Base-by-base conservation (phyloP, 441 rosid species). In the Erodium texanum region DNA sequence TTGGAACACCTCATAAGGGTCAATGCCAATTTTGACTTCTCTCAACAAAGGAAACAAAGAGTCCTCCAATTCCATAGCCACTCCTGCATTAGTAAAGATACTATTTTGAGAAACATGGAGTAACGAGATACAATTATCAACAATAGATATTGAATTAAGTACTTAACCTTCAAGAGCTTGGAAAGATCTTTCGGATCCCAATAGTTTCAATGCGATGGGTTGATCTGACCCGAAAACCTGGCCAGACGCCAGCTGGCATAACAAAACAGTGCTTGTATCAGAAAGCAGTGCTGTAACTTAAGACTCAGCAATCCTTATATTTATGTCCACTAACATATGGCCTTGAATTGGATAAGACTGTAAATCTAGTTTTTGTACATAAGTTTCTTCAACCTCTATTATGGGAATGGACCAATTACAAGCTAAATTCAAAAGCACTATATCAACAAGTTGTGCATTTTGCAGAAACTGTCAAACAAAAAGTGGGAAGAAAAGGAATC, bases 1-100 rank as follows among this genome's bases (percentile, higher is more conserved):
- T 83, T 89, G 84, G 73, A 89, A 93, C 65, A 93, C 80, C 66
- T 93, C 99, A 43, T 87, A 83, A 54, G 96, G 83, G 74, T 87
- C 71, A 54, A 86, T 88, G 70, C 99, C 89, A 23, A 93, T 90
- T 65, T 76, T 83, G 74, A 91, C 99, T 77, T 93, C 95, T 80
- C 95, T 86, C 86, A 93, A 71, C 77, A 93, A 73, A 3, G 99
- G 99, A 70, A 80, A 93, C 83, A 93, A 82, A 0, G 90, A 91
- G 81, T 93, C 98, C 86, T 93, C 98, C 29, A 93, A 87, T 38
- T 93, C 98, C 98, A 93, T 93, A 18, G 97, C 97, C 45, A 93
- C 98, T 77, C 95, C 95, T 89, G 78, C 71, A 82, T 11, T 27
- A 50, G 66, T 34, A 32, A 62, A 59, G 15, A 27, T n/a, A 61